phyloP scores from a whole-genome alignment of 306 rosid species.

The Cicer judaicum region DNA sequence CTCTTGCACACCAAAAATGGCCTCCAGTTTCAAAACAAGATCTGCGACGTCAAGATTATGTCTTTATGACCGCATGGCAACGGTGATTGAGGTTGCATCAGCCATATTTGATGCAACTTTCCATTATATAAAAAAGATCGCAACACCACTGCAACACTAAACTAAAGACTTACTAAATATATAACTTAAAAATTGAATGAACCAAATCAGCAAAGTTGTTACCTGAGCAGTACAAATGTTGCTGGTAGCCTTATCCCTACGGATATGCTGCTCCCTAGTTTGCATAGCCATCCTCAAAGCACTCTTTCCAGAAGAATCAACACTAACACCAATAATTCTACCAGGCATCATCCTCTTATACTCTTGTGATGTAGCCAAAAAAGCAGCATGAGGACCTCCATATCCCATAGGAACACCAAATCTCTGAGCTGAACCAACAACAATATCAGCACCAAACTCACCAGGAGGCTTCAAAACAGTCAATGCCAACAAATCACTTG shows the following conservation, averaged over 20 bases:
- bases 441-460: slow-evolving; percentile 94
- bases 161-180: too few species aligned
- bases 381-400: slow-evolving; percentile 99
- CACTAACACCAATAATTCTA: slow-evolving; percentile 92
- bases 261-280: slow-evolving; percentile 98
- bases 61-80: too few species aligned
- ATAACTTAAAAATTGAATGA: neutral
- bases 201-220: slow-evolving; percentile 41
- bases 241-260: slow-evolving; percentile 99
- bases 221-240: slow-evolving; percentile 99
- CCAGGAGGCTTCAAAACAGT: slow-evolving; percentile 95
- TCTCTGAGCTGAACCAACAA: slow-evolving; percentile 96
- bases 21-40: neutral
- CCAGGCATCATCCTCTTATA: slow-evolving; percentile 99
- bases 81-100: too few species aligned
- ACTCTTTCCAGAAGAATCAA: slow-evolving; percentile 90
- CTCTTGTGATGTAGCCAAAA: slow-evolving; percentile 97
- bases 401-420: slow-evolving; percentile 99
- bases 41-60: too few species aligned
- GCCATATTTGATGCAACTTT: too few species aligned
- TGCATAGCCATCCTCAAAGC: slow-evolving; percentile 99
- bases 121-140: too few species aligned
- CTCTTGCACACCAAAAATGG: neutral
- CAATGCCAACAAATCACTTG: slow-evolving; percentile 84
- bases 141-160: too few species aligned